Evolutionary conservation across 1,284 basidiomycete species (phyloP).

Genomic region (Cryptococcus sp.): DNA sequence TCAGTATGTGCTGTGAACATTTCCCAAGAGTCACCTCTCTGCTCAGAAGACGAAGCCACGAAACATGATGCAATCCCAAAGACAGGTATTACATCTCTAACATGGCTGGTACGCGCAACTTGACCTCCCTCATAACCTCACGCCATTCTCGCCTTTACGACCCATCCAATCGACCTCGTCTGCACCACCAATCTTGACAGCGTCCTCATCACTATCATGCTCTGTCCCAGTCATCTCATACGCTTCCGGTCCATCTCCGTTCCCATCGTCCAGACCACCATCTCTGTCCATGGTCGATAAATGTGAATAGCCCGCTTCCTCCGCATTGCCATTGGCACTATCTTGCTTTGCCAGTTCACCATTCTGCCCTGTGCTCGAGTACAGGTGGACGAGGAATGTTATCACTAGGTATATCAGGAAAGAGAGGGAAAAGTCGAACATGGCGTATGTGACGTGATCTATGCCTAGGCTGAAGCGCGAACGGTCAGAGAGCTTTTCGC

Average conservation of each 20-base stretch:
- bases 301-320: constrained; percentile 38
- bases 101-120: neutral
- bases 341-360: constrained; percentile 33
- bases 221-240: constrained; percentile 39
- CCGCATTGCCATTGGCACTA: constrained; percentile 3
- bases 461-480: constrained; percentile 60
- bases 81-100: neutral
- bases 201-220: constrained; percentile 34
- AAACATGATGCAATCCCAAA: too few species aligned
- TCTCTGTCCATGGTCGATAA: constrained; percentile 15
- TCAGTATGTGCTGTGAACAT: too few species aligned
- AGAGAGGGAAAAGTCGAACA: constrained; percentile 72
- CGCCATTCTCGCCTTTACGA: neutral
- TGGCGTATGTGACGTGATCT: constrained; percentile 85
- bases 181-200: constrained; percentile 37
- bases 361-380: constrained; percentile 65
- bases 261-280: constrained; percentile 6
- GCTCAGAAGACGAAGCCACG: too few species aligned
- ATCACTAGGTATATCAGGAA: constrained; percentile 76
- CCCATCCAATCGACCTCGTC: constrained; percentile 40
- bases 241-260: constrained; percentile 41
- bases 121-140: neutral
- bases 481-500: constrained; percentile 10
- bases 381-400: constrained; percentile 62
- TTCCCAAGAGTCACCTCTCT: too few species aligned